Evolutionary conservation across 2,329 filamentous ascomycete species (phyloP), one percentile per base, ranked within the genome.

Genomic region (Phyllosticta capitalensis): DNA sequence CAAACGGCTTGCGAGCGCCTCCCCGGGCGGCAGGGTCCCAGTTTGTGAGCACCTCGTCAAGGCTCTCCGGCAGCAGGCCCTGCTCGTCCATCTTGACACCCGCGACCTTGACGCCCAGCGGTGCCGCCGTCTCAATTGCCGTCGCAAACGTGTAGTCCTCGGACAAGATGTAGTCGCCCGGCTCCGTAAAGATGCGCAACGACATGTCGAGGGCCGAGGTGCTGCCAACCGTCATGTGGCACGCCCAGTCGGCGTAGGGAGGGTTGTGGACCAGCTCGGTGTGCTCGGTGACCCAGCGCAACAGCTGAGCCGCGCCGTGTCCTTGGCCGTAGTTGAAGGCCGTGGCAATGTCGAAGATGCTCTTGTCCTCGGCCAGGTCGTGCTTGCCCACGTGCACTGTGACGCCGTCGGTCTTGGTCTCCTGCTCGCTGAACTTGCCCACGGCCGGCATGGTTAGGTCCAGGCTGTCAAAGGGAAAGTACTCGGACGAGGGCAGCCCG

Each of bases 261-360:
- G 92, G 92, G 62, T 84, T 81, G 73, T 90, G 89, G 17, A 96
- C 85, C 59, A 97, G 84, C 76, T 99, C 92, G 0, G 92, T 95
- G 75, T 97, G 94, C 77, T 99, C 94, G 0, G 92, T 95, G 55
- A 97, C 80, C 76, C 89, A 97, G 62, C 94, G 86, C 63, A 96
- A 78, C 72, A 99, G 79, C 75, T 96, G 94, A 3, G 90, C 88
- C 10, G 90, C 84, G 19, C 94, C 94, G 19, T 85, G 85, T 9
- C 91, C 86, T 75, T 96, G 91, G 33, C 89, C 90, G 72, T 99
- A 99, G 76, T 99, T 97, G 71, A 96, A 85, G 1, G 88, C 88
- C 63, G 95, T 90, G 52, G 89, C 84, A 56, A 99, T 83, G 75
- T 99, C 94, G 76, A 73, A 85, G 24, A 79, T 73, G 50, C 81